Conservation (phyloP, 495 filamentous ascomycete genomes). For the Tuber melanosporum region DNA sequence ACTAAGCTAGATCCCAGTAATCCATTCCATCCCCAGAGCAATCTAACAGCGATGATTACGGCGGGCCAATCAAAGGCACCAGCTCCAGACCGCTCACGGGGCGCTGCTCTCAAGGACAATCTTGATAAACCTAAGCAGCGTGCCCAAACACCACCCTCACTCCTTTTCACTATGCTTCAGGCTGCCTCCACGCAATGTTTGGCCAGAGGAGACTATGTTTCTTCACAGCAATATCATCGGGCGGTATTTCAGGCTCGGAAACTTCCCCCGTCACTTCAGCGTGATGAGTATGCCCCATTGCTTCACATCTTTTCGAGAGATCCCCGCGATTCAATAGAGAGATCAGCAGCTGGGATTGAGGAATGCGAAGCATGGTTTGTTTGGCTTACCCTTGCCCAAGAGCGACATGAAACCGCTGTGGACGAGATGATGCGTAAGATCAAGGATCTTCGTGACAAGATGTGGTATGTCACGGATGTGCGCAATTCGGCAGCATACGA, state of each 20-base stretch:
- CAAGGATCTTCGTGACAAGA: conserved; percentile 76
- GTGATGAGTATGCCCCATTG: conserved; percentile 60
- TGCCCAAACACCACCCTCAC: conserved; percentile 44
- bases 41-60: conserved; percentile 41
- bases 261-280: conserved; percentile 57
- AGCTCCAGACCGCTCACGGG: conserved; percentile 36
- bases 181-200: conserved; percentile 61
- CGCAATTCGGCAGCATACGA: conserved; percentile 86
- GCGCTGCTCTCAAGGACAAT: conserved; percentile 36
- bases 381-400: conserved; percentile 67
- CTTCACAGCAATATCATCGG: conserved; percentile 63
- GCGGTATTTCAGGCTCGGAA: conserved; percentile 59
- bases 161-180: conserved; percentile 62
- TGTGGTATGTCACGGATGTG: conserved; percentile 98
- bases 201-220: conserved; percentile 63
- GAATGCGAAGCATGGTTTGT: conserved; percentile 70
- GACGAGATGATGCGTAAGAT: conserved; percentile 62
- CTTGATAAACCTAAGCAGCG: conserved; percentile 37
- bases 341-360: conserved; percentile 60
- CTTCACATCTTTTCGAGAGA: conserved; percentile 64
- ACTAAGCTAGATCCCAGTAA: conserved; percentile 41
- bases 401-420: conserved; percentile 59
- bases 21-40: conserved; percentile 42
- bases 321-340: conserved; percentile 60
- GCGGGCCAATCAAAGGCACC: conserved; percentile 38